Conservation (phyloP, 306 rosid species). For the Dicorynia guianensis region DNA sequence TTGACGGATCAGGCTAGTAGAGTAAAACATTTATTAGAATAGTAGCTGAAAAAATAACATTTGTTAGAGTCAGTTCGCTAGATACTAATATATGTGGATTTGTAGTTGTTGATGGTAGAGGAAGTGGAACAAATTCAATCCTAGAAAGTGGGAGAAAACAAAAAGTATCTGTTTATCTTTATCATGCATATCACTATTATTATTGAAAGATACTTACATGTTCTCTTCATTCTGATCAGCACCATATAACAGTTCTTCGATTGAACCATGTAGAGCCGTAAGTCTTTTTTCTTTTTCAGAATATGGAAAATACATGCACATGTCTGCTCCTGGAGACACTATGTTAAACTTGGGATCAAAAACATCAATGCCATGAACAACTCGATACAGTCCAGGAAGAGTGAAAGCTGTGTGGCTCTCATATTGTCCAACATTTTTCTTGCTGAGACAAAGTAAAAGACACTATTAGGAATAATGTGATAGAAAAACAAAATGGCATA, state of each 20-base stretch:
- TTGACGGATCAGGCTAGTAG: background rate
- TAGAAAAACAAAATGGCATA: slow-evolving; percentile 2
- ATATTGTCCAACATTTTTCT: slow-evolving; percentile 75
- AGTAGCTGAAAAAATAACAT: too few species aligned
- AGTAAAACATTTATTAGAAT: too few species aligned
- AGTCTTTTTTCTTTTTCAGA: slow-evolving; percentile 65
- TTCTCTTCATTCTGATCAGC: slow-evolving; percentile 74
- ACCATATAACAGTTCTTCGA: slow-evolving; percentile 62
- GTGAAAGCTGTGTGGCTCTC: slow-evolving; percentile 83
- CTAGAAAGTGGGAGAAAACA: background rate
- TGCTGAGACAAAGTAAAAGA: slow-evolving; percentile 53
- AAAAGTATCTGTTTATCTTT: background rate
- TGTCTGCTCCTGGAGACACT: slow-evolving; percentile 85
- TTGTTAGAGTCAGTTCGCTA: background rate
- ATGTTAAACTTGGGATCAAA: slow-evolving; percentile 84
- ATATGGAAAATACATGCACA: slow-evolving; percentile 68
- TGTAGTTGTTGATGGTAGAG: background rate
- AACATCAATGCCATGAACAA: slow-evolving; percentile 79
- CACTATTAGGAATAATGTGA: slow-evolving; percentile 21
- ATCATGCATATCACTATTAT: background rate
- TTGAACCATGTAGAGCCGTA: slow-evolving; percentile 65
- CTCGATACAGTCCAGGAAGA: slow-evolving; percentile 74
- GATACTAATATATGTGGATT: background rate
- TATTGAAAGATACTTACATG: slow-evolving; percentile 55
- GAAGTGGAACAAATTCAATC: background rate